phyloP scores from a whole-genome alignment of 495 filamentous ascomycete species.

The Bacidia rubella region DNA sequence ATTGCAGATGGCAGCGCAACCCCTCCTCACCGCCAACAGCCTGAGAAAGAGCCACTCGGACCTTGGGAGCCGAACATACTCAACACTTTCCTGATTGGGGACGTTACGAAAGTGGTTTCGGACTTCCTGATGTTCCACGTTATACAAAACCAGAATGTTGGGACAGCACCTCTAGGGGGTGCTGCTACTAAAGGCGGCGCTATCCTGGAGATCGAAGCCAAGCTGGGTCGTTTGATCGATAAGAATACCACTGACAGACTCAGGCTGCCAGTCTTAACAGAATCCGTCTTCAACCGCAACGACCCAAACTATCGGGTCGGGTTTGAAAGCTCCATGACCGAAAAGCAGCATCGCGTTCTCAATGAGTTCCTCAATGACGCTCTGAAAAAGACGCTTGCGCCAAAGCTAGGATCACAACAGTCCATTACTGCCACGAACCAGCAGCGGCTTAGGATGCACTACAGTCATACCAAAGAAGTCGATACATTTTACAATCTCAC shows the following conservation, averaged over 20 bases:
- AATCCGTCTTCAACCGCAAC: slow-evolving; percentile 47
- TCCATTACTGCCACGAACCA: slow-evolving; percentile 27
- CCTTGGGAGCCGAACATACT: slow-evolving; percentile 66
- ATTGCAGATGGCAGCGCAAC: slow-evolving; percentile 5
- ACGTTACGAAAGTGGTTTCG: slow-evolving; percentile 50
- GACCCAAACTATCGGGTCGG: slow-evolving; percentile 33
- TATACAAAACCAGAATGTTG: slow-evolving; percentile 42
- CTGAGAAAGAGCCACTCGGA: slow-evolving; percentile 32
- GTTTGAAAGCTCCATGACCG: slow-evolving; percentile 78
- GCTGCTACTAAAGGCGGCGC: slow-evolving; percentile 43
- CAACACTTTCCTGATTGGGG: slow-evolving; percentile 45
- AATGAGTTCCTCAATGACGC: slow-evolving; percentile 69
- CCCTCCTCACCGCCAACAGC: not conserved
- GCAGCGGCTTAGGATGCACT: slow-evolving; percentile 56
- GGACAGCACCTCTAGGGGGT: slow-evolving; percentile 29
- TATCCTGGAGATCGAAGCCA: slow-evolving; percentile 85
- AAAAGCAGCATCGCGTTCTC: slow-evolving; percentile 66
- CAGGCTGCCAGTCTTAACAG: slow-evolving; percentile 45
- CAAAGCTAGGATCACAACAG: slow-evolving; percentile 25
- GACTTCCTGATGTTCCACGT: slow-evolving; percentile 65
- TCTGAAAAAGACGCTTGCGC: slow-evolving; percentile 38
- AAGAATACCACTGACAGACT: slow-evolving; percentile 54
- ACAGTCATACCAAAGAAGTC: slow-evolving; percentile 64
- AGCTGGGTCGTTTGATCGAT: slow-evolving; percentile 69
- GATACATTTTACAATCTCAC: slow-evolving; percentile 76